phyloP scores from a whole-genome alignment of 2,329 filamentous ascomycete species.

The Microsporum ferrugineum region DNA sequence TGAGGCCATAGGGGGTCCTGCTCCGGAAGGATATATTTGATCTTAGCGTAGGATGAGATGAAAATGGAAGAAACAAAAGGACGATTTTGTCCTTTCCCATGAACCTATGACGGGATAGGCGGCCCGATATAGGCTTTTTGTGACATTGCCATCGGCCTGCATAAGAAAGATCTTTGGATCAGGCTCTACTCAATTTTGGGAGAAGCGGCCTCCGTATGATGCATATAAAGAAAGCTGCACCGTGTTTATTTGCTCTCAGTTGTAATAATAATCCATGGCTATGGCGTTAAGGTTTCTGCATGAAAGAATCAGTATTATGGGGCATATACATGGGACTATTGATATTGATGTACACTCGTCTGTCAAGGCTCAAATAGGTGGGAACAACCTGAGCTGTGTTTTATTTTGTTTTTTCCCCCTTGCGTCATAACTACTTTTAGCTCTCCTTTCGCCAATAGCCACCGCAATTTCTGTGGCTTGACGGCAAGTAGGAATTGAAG shows the following conservation, averaged over 20 bases:
- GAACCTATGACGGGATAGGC: not conserved
- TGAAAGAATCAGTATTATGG: not conserved
- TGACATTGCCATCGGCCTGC: not conserved
- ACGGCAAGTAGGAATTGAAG: not conserved
- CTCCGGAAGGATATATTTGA: not conserved
- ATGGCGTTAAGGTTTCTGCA: not conserved
- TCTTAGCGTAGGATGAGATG: not conserved
- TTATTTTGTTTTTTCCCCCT: not conserved
- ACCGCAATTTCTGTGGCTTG: not conserved
- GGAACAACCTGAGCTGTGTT: not conserved
- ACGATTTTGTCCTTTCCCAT: not conserved
- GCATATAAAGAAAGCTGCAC: not conserved
- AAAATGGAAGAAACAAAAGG: not conserved
- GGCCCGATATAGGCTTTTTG: not conserved
- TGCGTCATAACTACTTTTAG: not conserved
- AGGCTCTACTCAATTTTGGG: not conserved
- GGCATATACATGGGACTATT: not conserved
- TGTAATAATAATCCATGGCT: not conserved
- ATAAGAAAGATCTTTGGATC: not conserved
- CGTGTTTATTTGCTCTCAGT: not conserved
- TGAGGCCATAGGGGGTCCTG: not conserved
- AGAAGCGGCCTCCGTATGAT: not conserved
- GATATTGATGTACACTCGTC: not conserved
- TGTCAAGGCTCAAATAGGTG: not conserved
- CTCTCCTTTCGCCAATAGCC: not conserved